Evolutionary conservation across 768 basidiomycete species (phyloP).

Genomic region (Cystobasidium ongulense): DNA sequence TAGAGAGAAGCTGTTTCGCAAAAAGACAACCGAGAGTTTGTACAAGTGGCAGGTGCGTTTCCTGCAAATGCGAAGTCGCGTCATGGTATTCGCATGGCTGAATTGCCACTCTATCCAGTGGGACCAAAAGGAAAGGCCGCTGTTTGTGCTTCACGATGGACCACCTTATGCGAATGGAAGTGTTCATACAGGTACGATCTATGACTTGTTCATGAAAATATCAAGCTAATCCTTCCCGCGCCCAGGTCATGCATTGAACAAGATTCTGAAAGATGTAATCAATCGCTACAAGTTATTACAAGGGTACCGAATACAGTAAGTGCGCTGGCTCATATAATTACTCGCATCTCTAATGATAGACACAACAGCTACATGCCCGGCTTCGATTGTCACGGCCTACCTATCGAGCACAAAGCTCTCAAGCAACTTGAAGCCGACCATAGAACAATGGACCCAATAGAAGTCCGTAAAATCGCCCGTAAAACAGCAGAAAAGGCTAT

Average conservation of each 20-base stretch:
- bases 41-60: conserved; percentile 54
- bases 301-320: conserved; percentile 74
- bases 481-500: conserved; percentile 67
- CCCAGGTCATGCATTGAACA: conserved; percentile 88
- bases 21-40: conserved; percentile 61
- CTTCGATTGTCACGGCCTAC: conserved; percentile 97
- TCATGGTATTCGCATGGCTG: not conserved
- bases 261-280: conserved; percentile 91
- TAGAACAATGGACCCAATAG: conserved; percentile 52
- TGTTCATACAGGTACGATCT: conserved; percentile 73
- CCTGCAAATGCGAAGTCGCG: not conserved
- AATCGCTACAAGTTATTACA: conserved; percentile 74
- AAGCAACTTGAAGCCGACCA: conserved; percentile 55
- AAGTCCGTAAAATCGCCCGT: conserved; percentile 64
- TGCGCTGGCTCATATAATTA: not conserved
- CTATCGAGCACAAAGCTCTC: conserved; percentile 90
- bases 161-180: conserved; percentile 97
- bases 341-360: conserved; percentile 3
- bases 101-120: conserved; percentile 48
- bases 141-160: conserved; percentile 86
- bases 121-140: conserved; percentile 57
- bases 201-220: not conserved
- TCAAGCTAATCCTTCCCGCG: not conserved
- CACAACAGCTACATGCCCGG: conserved; percentile 73
- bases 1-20: conserved; percentile 55